Conservation (phyloP, 2,329 filamentous ascomycete genomes). For the Penicillium digitatum region DNA sequence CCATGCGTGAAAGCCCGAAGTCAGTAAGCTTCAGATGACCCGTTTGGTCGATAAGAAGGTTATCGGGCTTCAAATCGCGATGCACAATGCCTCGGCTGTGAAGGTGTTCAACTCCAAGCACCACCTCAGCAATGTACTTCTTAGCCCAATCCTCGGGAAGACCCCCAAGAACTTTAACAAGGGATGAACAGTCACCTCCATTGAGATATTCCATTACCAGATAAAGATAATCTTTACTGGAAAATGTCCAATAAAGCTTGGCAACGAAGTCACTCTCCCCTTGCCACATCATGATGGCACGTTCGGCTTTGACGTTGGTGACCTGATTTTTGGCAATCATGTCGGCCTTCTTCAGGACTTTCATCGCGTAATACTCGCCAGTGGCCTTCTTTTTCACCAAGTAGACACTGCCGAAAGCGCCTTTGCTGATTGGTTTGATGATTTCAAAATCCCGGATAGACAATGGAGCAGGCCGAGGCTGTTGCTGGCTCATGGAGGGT, state of each 20-base stretch:
- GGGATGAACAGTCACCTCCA: constrained; percentile 90
- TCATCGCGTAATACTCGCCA: constrained; percentile 97
- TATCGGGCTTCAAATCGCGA: constrained; percentile 94
- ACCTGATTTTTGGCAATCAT: constrained; percentile 99
- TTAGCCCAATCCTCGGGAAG: constrained; percentile 96
- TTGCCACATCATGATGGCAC: constrained; percentile 99
- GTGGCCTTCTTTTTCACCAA: constrained; percentile 98
- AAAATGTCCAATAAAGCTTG: constrained; percentile 99
- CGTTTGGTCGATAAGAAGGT: constrained; percentile 92
- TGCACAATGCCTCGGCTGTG: constrained; percentile 94
- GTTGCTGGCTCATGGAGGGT: constrained; percentile 66
- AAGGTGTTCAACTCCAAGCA: constrained; percentile 93
- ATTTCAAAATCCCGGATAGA: constrained; percentile 99
- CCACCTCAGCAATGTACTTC: constrained; percentile 93
- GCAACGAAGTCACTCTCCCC: constrained; percentile 98
- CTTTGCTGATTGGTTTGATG: constrained; percentile 98
- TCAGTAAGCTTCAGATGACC: constrained; percentile 96
- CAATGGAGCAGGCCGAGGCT: constrained; percentile 81
- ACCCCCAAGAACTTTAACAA: constrained; percentile 90
- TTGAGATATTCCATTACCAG: constrained; percentile 99
- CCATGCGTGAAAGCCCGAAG: constrained; percentile 96
- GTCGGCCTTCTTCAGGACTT: constrained; percentile 98
- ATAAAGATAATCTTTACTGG: constrained; percentile 97
- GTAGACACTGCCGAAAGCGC: constrained; percentile 96
- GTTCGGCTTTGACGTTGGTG: constrained; percentile 96